Conservation (phyloP, 305 asterid species). For the Fraxinus platypoda region DNA sequence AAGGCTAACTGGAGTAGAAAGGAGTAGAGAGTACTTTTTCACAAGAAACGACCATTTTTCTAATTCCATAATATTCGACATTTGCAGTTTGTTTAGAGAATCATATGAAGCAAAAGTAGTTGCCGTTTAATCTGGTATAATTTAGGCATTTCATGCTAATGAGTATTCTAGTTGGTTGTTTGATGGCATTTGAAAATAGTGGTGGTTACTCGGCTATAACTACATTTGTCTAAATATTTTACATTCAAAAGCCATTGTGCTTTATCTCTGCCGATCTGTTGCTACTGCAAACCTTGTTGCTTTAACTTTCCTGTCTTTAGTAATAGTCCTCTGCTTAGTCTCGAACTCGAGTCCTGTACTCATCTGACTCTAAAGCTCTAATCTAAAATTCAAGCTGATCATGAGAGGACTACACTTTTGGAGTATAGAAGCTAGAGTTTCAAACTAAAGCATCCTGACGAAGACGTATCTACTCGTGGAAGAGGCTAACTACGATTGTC, state of each 20-base stretch:
- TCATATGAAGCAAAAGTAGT: background rate
- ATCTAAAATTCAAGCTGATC: background rate
- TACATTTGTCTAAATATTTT: background rate
- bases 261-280: background rate
- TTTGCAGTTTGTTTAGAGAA: background rate
- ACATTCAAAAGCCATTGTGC: background rate
- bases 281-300: background rate
- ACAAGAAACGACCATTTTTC: background rate
- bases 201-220: background rate
- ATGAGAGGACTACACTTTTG: background rate
- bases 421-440: background rate
- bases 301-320: background rate
- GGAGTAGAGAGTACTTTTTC: background rate
- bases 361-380: background rate
- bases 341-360: background rate
- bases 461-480: background rate
- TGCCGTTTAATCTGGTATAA: background rate
- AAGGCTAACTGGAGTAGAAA: background rate
- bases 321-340: background rate
- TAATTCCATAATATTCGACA: background rate
- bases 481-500: background rate
- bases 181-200: background rate
- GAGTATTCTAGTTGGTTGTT: background rate
- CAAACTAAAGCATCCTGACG: background rate
- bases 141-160: background rate